These are phyloP conservation scores for Barbarea vulgaris DNA, from an alignment of 345 rosid genomes.

Conservation along the genomic window DNA sequence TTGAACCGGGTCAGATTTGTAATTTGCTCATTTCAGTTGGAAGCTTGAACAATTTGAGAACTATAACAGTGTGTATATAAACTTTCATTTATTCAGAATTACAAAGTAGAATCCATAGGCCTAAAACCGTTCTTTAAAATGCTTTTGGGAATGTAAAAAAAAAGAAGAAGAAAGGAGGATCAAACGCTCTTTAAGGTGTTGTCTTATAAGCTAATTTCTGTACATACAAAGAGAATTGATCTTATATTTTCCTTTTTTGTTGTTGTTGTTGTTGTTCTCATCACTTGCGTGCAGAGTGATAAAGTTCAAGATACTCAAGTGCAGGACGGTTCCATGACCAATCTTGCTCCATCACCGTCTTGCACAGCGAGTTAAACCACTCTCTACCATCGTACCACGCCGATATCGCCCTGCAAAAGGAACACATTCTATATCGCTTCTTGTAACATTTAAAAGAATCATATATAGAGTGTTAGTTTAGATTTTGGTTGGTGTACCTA, in stretches of 20 bases:
- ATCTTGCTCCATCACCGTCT: conserved; percentile 96
- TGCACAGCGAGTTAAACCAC: conserved; percentile 70
- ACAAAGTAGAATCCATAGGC: conserved; percentile 17
- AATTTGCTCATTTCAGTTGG: neutral
- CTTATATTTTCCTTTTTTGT: neutral
- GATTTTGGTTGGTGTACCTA: conserved; percentile 50
- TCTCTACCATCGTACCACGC: conserved; percentile 76
- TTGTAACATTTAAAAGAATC: neutral
- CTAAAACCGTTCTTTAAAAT: conserved; percentile 3
- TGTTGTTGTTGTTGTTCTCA: conserved; percentile 30
- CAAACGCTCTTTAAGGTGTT: conserved; percentile 8
- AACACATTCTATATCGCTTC: neutral
- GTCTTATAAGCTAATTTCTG: conserved; percentile 18
- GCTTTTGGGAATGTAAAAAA: neutral
- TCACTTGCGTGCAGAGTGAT: conserved; percentile 78
- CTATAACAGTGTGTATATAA: neutral
- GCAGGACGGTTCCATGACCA: conserved; percentile 99
- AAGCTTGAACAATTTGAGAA: neutral
- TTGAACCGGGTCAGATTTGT: neutral
- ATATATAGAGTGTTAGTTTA: neutral
- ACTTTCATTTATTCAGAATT: conserved; percentile 22
- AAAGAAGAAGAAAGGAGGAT: conserved; percentile 25
- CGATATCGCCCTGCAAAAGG: conserved; percentile 67
- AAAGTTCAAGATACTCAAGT: conserved; percentile 92
- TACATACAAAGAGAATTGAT: conserved; percentile 13